Percentiles rank a stretch among this genome's conserved stretches.
Conservation (phyloP, 805 yeast genomes). For the Candida verbasci region DNA sequence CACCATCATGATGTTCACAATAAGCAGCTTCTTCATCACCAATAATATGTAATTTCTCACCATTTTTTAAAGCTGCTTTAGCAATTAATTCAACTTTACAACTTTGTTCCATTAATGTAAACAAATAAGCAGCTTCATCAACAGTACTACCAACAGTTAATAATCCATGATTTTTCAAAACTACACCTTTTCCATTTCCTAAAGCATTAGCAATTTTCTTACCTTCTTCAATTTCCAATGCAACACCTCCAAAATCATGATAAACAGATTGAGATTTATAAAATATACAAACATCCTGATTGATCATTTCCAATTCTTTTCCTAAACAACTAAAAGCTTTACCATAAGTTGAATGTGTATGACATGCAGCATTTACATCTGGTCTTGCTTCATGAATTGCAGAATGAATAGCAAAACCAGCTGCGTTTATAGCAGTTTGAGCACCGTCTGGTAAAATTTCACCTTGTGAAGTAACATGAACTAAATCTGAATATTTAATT, state of each 20-base stretch:
- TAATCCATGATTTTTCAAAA: slow-evolving; percentile 31
- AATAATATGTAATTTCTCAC: slow-evolving; percentile 39
- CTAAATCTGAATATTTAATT: slow-evolving; percentile 35
- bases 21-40: slow-evolving; percentile 64
- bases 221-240: slow-evolving; percentile 35
- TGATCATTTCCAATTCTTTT: slow-evolving; percentile 62
- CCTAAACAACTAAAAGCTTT: slow-evolving; percentile 36
- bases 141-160: slow-evolving; percentile 31
- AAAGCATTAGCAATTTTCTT: slow-evolving; percentile 24
- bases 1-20: slow-evolving; percentile 56
- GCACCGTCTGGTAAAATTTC: slow-evolving; percentile 36
- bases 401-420: slow-evolving; percentile 39
- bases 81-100: slow-evolving; percentile 29
- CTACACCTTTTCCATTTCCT: slow-evolving; percentile 27
- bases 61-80: slow-evolving; percentile 40
- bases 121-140: slow-evolving; percentile 35
- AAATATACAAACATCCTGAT: slow-evolving; percentile 71
- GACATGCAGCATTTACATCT: slow-evolving; percentile 38
- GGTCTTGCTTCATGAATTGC: slow-evolving; percentile 37
- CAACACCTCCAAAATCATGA: slow-evolving; percentile 73
- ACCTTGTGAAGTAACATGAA: slow-evolving; percentile 35
- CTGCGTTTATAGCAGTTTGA: slow-evolving; percentile 36
- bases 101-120: slow-evolving; percentile 26
- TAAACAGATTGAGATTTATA: slow-evolving; percentile 66
- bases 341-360: slow-evolving; percentile 37